Evolutionary conservation across 2,329 filamentous ascomycete genomes (phyloP).

Genomic region (Colletotrichum falcatum): DNA sequence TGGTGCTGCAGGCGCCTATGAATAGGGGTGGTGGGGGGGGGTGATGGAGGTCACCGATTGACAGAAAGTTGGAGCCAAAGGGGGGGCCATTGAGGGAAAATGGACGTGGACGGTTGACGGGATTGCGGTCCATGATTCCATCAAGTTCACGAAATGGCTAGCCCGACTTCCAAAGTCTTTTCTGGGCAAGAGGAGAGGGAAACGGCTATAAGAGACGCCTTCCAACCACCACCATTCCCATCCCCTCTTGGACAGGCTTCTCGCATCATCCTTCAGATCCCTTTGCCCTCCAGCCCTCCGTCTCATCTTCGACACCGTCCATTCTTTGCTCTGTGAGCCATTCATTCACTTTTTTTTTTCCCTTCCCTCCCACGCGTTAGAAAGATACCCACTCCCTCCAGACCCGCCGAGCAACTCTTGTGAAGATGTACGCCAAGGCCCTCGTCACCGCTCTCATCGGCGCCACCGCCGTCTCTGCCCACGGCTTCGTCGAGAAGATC

Average conservation of each 20-base stretch:
- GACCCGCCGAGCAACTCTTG: background rate
- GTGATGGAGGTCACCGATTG: background rate
- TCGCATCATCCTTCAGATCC: constrained; percentile 34
- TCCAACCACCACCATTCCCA: background rate
- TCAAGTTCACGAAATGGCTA: constrained; percentile 11
- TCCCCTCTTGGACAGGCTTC: constrained; percentile 6
- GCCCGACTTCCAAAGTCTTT: background rate
- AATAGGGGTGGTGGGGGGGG: background rate
- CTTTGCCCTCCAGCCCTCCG: constrained; percentile 30
- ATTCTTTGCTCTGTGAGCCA: constrained; percentile 40
- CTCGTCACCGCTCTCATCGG: constrained; percentile 42
- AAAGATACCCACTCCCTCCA: background rate
- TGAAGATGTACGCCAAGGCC: constrained; percentile 40
- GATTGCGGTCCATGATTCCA: constrained; percentile 28
- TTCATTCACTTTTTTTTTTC: constrained; percentile 34
- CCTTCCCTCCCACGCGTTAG: no score
- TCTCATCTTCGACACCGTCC: constrained; percentile 25
- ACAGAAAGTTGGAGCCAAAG: background rate
- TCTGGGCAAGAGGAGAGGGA: constrained; percentile 2
- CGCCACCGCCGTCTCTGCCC: constrained; percentile 46
- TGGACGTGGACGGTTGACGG: constrained; percentile 14
- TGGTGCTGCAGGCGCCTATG: background rate
- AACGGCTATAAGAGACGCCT: constrained; percentile 31
- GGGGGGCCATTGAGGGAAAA: background rate
- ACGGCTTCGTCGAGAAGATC: constrained; percentile 49